Evolutionary conservation across 2,329 filamentous ascomycete species (phyloP).

Genomic region (Ophiocordyceps robertsii): DNA sequence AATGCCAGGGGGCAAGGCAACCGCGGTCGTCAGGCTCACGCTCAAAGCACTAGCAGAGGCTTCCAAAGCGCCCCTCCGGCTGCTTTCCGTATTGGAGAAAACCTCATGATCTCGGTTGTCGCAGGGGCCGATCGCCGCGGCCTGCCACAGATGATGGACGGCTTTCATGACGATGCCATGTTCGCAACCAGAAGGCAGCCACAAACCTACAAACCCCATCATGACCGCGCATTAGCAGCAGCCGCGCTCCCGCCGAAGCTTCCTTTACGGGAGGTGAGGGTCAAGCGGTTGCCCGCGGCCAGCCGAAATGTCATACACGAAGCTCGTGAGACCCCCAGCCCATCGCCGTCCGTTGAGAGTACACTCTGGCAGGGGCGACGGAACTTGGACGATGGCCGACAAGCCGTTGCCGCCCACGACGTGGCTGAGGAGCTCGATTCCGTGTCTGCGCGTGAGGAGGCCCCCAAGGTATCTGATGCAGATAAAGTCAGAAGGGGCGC

Average conservation of each 20-base stretch:
- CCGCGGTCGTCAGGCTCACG: background rate
- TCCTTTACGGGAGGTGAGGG: conserved; percentile 1
- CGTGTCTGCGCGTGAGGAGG: conserved; percentile 9
- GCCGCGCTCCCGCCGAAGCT: background rate
- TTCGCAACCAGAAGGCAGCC: conserved; percentile 7
- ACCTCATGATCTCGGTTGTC: conserved; percentile 23
- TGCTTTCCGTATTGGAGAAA: conserved; percentile 21
- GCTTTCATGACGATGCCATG: conserved; percentile 14
- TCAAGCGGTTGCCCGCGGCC: background rate
- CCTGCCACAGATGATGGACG: conserved; percentile 17
- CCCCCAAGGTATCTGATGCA: conserved; percentile 9
- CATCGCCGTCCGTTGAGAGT: conserved; percentile 12
- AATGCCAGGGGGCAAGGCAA: conserved; percentile 2
- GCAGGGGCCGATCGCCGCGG: conserved; percentile 9
- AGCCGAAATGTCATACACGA: background rate
- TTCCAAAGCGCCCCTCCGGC: conserved; percentile 3
- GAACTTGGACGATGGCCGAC: conserved; percentile 6
- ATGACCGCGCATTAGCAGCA: background rate
- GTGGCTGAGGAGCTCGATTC: conserved; percentile 12
- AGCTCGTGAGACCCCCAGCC: conserved; percentile 2
- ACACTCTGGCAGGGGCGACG: conserved; percentile 8
- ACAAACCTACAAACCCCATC: conserved; percentile 6
- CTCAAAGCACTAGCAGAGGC: background rate
- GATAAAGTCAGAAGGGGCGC: conserved; percentile 9
- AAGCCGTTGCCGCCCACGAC: conserved; percentile 7